Conservation (phyloP, 176 grass and related monocot species). For the Musa itinerans region DNA sequence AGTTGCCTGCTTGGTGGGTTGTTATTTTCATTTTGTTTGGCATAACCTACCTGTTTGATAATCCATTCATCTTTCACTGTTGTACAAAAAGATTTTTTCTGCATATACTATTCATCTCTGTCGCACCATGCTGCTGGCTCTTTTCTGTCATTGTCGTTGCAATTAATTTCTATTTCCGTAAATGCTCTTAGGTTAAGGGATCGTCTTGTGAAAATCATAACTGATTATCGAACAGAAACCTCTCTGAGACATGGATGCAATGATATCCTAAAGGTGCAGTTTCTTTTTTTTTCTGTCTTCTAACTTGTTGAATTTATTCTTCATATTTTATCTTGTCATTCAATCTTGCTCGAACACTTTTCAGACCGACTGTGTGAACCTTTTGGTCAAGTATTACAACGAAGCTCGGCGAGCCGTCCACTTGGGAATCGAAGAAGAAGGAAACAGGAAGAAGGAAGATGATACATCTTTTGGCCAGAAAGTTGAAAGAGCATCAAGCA, state of each 20-base stretch:
- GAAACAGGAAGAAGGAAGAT: constrained; percentile 30
- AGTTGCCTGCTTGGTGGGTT: not conserved
- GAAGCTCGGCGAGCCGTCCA: constrained; percentile 76
- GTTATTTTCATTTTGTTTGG: not conserved
- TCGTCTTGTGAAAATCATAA: constrained; percentile 93
- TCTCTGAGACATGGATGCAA: constrained; percentile 92
- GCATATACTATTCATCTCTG: not conserved
- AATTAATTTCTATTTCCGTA: not conserved
- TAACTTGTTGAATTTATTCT: not conserved
- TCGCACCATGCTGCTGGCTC: not conserved
- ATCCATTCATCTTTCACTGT: not conserved
- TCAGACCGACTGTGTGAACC: constrained; percentile 84
- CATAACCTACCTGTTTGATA: not conserved
- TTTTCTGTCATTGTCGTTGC: constrained; percentile 7
- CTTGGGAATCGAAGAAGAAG: constrained; percentile 61
- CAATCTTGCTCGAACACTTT: not conserved
- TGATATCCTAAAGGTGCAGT: constrained; percentile 77
- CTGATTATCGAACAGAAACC: constrained; percentile 93
- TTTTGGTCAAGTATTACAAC: constrained; percentile 87
- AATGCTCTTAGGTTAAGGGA: constrained; percentile 64
- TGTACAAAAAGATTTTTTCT: no score
- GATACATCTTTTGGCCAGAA: constrained; percentile 27
- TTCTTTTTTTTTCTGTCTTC: not conserved
- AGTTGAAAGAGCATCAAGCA: constrained; percentile 35
- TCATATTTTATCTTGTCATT: not conserved